Base-by-base conservation (phyloP, 495 filamentous ascomycete genomes). In the Penicillium paradoxum region DNA sequence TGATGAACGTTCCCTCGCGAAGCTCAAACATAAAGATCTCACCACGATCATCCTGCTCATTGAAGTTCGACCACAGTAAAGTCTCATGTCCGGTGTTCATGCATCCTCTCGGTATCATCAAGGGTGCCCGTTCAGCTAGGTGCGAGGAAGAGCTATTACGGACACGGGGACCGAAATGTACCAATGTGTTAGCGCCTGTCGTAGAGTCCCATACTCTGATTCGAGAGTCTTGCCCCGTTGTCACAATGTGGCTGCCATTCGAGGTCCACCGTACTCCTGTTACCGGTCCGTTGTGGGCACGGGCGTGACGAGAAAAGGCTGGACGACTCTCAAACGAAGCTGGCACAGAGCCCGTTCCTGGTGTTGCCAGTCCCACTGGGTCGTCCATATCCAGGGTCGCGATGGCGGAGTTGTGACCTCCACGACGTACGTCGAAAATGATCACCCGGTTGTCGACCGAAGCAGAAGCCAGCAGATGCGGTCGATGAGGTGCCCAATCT, bases 261-360 rank as follows among this genome's bases (percentile, higher is more conserved):
- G 89, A 83, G 7, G 87, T 89, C 90, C 89, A 97, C 0, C 83
- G 76, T 13, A 95, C 73, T 0, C 88, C 89, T 56, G 95, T 96
- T 38, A 90, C 90, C 17, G 87, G 78, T 0, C 86, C 89, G 17
- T 73, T 72, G 59, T 96, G 91, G 7, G 91, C 86, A 43, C 80
- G 79, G 4, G 74, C 73, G 43, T 72, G 66, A 27, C 65, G 74
- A 1, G 75, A 77, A 42, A 74, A 72, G 0, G 75, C 76, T 33
- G 82, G 73, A 8, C 71, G 67, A 42, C 66, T 66, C 46, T 67
- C 47, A 53, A 66, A 69, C 27, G 65, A 63, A 21, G 39, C 18
- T 22, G 59, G 55, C 40, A 59, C 60, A 55, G 50, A 40, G 30
- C 41, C 46, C 52, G 49, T 47, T 37, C 42, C 49, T 53, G 69